Conservation (phyloP, 1,139 yeast species). For the Arxiozyma bovina region DNA sequence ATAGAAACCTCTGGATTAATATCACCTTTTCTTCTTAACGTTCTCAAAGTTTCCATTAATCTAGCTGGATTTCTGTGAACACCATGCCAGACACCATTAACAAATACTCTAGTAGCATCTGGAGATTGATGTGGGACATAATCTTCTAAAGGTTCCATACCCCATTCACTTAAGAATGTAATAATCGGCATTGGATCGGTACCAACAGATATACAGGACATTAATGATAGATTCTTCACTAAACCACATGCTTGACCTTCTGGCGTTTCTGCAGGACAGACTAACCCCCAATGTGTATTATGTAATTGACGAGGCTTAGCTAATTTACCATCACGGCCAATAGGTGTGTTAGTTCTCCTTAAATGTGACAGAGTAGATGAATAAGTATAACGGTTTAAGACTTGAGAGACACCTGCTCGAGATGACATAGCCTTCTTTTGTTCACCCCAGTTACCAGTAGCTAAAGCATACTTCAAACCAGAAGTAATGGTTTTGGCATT, state of each 20-base stretch:
- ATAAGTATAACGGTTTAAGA: conserved; percentile 92
- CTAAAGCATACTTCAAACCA: conserved; percentile 92
- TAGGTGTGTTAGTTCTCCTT: conserved; percentile 97
- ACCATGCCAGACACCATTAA: conserved; percentile 99
- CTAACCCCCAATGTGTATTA: conserved; percentile 99
- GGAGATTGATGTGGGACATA: conserved; percentile 90
- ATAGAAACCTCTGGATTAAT: conserved; percentile 94
- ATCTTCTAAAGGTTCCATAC: conserved; percentile 95
- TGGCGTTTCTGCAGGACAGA: conserved; percentile 99
- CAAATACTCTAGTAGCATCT: conserved; percentile 88
- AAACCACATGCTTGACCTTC: conserved; percentile 99
- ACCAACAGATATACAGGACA: conserved; percentile 98
- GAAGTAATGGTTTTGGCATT: conserved; percentile 95
- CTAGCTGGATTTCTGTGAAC: conserved; percentile 93
- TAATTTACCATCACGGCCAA: conserved; percentile 96
- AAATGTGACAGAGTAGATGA: conserved; percentile 95
- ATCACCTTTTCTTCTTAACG: conserved; percentile 90
- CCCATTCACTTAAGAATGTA: conserved; percentile 96
- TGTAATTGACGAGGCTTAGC: conserved; percentile 98
- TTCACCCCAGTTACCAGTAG: conserved; percentile 99
- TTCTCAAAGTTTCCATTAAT: conserved; percentile 82
- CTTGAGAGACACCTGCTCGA: conserved; percentile 99
- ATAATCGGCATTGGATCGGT: conserved; percentile 93
- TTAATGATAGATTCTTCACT: conserved; percentile 87
- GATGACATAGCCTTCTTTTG: conserved; percentile 99